A percentile compares a stretch with the other conserved stretches of the same genome.
Conservation (phyloP, 108 stramenopile genomes). For the Aureococcus anophagefferens region DNA sequence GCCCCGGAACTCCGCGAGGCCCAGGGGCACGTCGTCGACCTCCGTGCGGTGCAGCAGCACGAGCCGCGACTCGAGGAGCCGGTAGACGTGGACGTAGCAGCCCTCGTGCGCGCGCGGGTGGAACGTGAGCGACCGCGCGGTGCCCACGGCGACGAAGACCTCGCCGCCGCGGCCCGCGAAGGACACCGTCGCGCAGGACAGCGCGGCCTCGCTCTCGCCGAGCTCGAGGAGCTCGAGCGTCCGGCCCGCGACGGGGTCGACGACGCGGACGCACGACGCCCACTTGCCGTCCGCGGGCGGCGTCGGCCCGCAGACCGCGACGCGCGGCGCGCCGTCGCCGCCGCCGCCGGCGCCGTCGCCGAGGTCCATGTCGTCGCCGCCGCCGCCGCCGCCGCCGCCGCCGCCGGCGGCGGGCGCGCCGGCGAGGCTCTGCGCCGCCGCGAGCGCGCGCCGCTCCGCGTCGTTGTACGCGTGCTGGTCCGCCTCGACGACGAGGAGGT, state of each 20-base stretch:
- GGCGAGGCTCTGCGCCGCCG: constrained; percentile 55
- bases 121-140: constrained; percentile 70
- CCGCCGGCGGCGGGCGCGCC: constrained; percentile 57
- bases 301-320: constrained; percentile 76
- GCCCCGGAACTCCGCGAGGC: constrained; percentile 82
- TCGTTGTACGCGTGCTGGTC: constrained; percentile 81
- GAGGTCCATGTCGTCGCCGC: constrained; percentile 57
- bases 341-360: constrained; percentile 53
- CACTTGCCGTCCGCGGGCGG: constrained; percentile 70
- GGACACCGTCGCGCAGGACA: constrained; percentile 73
- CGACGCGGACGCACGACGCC: constrained; percentile 87
- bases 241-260: constrained; percentile 68
- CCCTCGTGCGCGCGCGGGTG: constrained; percentile 54
- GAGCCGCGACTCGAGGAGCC: constrained; percentile 70
- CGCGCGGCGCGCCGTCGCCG: constrained; percentile 43
- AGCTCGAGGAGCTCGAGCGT: constrained; percentile 80
- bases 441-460: constrained; percentile 63
- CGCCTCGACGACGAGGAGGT: constrained; percentile 81
- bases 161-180: constrained; percentile 89
- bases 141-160: constrained; percentile 82
- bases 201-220: constrained; percentile 79
- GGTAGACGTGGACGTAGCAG: constrained; percentile 66
- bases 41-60: constrained; percentile 79
- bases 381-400: constrained; percentile 50
- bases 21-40: constrained; percentile 84